A percentile compares a stretch with the other conserved stretches of the same genome.
Evolutionary conservation across 805 yeast genomes (phyloP).

Genomic region (Ogataea pilisensis): DNA sequence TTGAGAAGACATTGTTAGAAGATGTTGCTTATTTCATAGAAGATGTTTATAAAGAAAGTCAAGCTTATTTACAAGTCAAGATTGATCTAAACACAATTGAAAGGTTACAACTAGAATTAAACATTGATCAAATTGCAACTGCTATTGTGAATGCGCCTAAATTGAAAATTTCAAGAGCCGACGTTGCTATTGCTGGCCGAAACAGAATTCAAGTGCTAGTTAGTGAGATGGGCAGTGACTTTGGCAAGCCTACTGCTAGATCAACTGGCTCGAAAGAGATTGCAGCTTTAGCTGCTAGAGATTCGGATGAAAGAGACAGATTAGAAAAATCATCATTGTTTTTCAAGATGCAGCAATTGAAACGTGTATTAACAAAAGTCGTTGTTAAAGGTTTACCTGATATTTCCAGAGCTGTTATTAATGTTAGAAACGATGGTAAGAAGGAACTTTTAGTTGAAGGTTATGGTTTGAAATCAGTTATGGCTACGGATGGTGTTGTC

Average conservation of each 20-base stretch:
- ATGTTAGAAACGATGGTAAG: constrained; percentile 78
- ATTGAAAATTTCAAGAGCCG: constrained; percentile 71
- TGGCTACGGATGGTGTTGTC: constrained; percentile 95
- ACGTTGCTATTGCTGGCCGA: constrained; percentile 62
- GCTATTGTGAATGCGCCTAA: constrained; percentile 86
- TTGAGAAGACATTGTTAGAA: constrained; percentile 83
- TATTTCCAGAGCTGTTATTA: constrained; percentile 93
- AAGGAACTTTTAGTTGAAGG: constrained; percentile 96
- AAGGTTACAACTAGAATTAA: constrained; percentile 82
- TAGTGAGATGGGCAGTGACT: constrained; percentile 36
- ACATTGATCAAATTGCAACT: constrained; percentile 76
- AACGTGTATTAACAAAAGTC: constrained; percentile 78
- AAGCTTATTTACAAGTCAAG: constrained; percentile 76
- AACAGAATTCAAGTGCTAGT: constrained; percentile 67
- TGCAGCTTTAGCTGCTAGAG: constrained; percentile 26
- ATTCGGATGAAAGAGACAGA: constrained; percentile 35
- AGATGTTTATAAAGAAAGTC: constrained; percentile 82
- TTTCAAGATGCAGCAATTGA: constrained; percentile 84
- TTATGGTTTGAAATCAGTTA: constrained; percentile 91
- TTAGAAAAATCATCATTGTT: constrained; percentile 52
- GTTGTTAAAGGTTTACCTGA: constrained; percentile 92
- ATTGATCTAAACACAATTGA: constrained; percentile 83
- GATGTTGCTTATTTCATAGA: constrained; percentile 89
- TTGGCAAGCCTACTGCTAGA: constrained; percentile 39
- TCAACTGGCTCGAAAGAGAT: constrained; percentile 33